These are phyloP conservation scores for Colletotrichum truncatum DNA, from an alignment of 2,329 filamentous ascomycete species.

Conservation along the genomic window DNA sequence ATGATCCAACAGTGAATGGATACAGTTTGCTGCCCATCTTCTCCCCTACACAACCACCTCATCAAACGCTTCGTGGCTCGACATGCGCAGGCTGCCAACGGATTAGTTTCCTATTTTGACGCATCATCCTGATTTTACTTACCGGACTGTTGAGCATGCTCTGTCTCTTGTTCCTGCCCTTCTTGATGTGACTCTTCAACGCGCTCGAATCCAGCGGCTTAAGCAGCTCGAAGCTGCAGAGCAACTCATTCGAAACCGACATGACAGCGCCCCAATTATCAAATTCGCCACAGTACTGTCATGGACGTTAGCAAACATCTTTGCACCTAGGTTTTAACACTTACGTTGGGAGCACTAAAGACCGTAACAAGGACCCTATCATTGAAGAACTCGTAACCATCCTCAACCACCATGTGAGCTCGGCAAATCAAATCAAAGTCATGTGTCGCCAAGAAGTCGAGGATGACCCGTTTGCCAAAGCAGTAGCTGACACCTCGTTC, in stretches of 20 bases:
- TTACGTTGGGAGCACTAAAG: constrained; percentile 95
- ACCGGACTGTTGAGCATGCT: constrained; percentile 97
- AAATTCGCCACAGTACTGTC: constrained; percentile 97
- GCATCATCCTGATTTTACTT: constrained; percentile 52
- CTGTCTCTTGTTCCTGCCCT: constrained; percentile 92
- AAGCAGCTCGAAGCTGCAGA: constrained; percentile 96
- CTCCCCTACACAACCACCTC: constrained; percentile 12
- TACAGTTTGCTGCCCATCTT: constrained; percentile 15
- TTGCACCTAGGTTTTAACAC: constrained; percentile 45
- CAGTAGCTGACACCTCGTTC: constrained; percentile 98
- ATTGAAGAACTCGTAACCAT: constrained; percentile 98
- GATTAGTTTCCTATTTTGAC: constrained; percentile 25
- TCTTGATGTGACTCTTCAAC: constrained; percentile 98
- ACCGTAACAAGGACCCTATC: constrained; percentile 95
- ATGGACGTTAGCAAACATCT: constrained; percentile 36
- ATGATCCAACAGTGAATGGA: constrained; percentile 17
- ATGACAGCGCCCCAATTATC: constrained; percentile 99
- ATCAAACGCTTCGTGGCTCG: constrained; percentile 64
- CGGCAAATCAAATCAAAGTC: constrained; percentile 98
- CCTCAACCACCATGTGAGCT: constrained; percentile 99
- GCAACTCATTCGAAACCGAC: constrained; percentile 91
- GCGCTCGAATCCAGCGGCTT: constrained; percentile 97
- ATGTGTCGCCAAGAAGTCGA: constrained; percentile 91
- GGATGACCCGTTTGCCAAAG: constrained; percentile 98
- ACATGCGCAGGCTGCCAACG: constrained; percentile 59